Conservation (phyloP, 805 yeast species). For the Groenewaldozyma tartarivorans region DNA sequence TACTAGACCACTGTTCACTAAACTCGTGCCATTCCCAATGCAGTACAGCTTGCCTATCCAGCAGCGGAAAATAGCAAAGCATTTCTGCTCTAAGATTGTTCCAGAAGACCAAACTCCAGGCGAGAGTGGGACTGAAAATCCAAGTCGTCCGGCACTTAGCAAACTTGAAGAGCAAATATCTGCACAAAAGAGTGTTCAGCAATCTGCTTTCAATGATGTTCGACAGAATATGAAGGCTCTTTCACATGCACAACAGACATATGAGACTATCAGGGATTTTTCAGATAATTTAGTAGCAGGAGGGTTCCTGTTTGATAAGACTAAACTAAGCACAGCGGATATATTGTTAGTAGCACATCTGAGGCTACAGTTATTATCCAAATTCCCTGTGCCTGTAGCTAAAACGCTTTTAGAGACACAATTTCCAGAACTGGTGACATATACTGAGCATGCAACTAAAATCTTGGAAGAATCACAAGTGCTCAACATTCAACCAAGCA, state of each 20-base stretch:
- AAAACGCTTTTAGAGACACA: conserved; percentile 12
- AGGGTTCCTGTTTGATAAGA: conserved; percentile 3
- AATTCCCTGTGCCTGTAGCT: conserved; percentile 11
- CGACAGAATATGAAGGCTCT: conserved; percentile 10
- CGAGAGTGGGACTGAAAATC: conserved; percentile 5
- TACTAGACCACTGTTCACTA: conserved; percentile 25
- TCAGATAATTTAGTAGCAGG: not conserved
- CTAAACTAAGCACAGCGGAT: conserved; percentile 9
- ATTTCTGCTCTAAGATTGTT: conserved; percentile 10
- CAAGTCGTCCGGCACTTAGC: conserved; percentile 1
- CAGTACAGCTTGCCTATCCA: conserved; percentile 26
- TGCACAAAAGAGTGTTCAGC: not conserved
- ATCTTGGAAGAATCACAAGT: not conserved
- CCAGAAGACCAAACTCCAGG: conserved; percentile 5
- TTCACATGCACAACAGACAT: not conserved
- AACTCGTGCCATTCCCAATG: conserved; percentile 27
- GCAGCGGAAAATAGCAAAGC: conserved; percentile 19
- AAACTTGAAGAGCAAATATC: conserved; percentile 8
- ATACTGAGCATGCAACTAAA: not conserved
- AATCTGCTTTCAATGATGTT: conserved; percentile 9
- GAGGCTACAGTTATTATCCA: conserved; percentile 7
- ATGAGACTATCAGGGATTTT: not conserved
- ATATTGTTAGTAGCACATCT: conserved; percentile 15
- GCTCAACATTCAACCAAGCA: not conserved
- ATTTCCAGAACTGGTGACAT: conserved; percentile 7